Conservation (phyloP, 306 rosid species). For the Malus asiatica region DNA sequence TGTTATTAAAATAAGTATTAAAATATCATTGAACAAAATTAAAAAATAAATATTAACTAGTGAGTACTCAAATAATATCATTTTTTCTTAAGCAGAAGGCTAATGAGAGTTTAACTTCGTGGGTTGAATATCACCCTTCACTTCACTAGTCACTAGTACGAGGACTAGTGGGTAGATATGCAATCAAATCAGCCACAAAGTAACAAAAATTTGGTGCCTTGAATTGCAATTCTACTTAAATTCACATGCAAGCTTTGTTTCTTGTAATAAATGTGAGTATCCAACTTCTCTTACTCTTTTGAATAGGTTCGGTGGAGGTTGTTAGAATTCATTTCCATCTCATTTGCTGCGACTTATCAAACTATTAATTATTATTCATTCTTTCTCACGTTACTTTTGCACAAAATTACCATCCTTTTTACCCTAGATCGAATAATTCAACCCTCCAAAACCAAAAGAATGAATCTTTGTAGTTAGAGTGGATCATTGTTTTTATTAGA, state of each 20-base stretch:
- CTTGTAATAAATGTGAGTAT: constrained; percentile 33
- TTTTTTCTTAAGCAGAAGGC: background rate
- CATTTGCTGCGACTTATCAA: background rate
- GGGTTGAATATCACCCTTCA: background rate
- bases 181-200: background rate
- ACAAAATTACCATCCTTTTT: background rate
- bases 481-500: background rate
- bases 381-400: background rate
- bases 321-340: constrained; percentile 27
- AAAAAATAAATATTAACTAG: too few species aligned
- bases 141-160: too few species aligned
- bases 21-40: too few species aligned
- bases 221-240: background rate
- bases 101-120: background rate
- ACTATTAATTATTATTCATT: background rate
- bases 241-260: background rate
- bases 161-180: too few species aligned
- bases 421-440: background rate
- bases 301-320: constrained; percentile 32
- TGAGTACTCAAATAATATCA: too few species aligned
- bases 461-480: background rate
- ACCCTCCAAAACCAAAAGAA: background rate
- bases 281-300: constrained; percentile 4
- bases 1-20: too few species aligned
- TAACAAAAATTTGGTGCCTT: background rate